These are phyloP conservation scores for Lactarius sp. DNA, from an alignment of 768 basidiomycete genomes.

Conservation along the genomic window DNA sequence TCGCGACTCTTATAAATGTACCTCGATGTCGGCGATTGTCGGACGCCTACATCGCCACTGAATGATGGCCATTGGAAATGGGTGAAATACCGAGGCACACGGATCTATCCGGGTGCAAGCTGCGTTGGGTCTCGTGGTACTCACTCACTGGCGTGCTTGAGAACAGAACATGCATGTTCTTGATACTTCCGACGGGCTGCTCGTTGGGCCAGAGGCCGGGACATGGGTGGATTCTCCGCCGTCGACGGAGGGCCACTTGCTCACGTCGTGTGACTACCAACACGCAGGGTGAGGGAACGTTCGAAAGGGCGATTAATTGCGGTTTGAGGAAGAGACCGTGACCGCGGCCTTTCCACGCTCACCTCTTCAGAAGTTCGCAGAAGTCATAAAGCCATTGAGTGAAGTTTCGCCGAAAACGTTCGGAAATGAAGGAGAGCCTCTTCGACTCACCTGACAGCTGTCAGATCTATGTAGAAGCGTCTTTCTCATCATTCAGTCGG, in stretches of 20 bases:
- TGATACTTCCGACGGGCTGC: background rate
- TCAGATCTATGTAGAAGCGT: conserved; percentile 12
- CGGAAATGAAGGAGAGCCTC: conserved; percentile 9
- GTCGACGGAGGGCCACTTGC: background rate
- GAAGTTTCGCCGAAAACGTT: conserved; percentile 4
- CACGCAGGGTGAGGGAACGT: conserved; percentile 1
- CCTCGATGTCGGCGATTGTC: conserved; percentile 8
- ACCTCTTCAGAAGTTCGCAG: conserved; percentile 10
- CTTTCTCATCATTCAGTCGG: conserved; percentile 5
- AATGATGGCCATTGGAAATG: background rate
- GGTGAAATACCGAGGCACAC: no score
- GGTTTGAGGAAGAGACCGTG: conserved; percentile 12
- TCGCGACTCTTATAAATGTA: background rate
- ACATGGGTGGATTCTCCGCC: background rate
- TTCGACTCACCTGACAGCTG: conserved; percentile 22
- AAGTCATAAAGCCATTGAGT: conserved; percentile 5
- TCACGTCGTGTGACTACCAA: conserved; percentile 7
- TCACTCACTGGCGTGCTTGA: background rate
- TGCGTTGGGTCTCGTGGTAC: background rate
- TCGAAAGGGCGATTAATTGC: conserved; percentile 13
- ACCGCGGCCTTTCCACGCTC: conserved; percentile 11
- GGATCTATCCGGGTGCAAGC: background rate
- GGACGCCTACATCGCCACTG: background rate
- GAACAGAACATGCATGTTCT: background rate
- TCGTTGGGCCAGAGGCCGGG: background rate